These are phyloP conservation scores for Inga leiocalycina DNA, from an alignment of 306 rosid genomes.

Conservation along the genomic window DNA sequence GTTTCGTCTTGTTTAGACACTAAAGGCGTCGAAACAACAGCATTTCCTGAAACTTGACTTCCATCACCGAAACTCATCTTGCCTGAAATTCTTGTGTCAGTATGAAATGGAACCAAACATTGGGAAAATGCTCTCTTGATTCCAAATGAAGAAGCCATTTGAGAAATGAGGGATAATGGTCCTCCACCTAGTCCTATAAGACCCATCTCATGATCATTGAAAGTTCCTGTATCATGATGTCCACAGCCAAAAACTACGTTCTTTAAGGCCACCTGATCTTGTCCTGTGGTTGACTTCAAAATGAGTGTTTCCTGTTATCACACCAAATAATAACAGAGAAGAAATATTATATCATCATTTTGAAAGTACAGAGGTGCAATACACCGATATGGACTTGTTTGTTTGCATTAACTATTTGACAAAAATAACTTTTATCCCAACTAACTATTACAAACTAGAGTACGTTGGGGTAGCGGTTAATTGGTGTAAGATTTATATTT, in stretches of 20 bases:
- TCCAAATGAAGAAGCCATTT: conserved; percentile 35
- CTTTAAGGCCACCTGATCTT: neutral
- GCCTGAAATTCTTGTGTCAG: conserved; percentile 26
- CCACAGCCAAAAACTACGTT: conserved; percentile 48
- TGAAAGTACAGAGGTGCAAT: neutral
- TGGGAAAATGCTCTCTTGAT: conserved; percentile 36
- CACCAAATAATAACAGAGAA: neutral
- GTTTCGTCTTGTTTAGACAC: conserved; percentile 22
- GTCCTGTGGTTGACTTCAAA: conserved; percentile 14
- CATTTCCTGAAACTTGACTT: conserved; percentile 41
- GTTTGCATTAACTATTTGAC: no score
- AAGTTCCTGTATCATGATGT: conserved; percentile 40
- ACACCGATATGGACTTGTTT: neutral
- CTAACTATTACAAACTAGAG: no score
- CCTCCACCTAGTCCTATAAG: conserved; percentile 44
- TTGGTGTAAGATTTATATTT: no score
- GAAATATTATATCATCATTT: neutral
- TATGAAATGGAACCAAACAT: conserved; percentile 42
- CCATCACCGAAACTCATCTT: conserved; percentile 47
- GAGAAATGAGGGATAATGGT: conserved; percentile 39
- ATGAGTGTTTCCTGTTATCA: conserved; percentile 32
- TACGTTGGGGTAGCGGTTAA: no score
- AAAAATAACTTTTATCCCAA: no score
- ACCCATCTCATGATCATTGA: conserved; percentile 45
- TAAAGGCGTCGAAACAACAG: conserved; percentile 45